These are phyloP conservation scores for Hanseniaspora jakobsenii DNA, from an alignment of 805 yeast genomes.

Conservation along the genomic window DNA sequence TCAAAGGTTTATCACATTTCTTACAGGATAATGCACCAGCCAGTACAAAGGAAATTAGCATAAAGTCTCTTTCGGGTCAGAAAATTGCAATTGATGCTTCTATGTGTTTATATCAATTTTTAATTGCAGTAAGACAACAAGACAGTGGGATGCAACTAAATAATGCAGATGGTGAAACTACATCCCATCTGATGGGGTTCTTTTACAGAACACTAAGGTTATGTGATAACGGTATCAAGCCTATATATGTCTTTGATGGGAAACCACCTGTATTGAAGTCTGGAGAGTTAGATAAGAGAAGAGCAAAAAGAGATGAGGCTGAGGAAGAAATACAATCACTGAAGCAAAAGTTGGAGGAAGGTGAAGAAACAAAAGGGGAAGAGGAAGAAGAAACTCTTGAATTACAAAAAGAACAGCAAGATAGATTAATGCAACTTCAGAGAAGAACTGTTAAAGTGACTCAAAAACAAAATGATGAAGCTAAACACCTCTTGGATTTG, in stretches of 20 bases:
- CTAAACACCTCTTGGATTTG: conserved; percentile 59
- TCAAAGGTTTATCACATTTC: conserved; percentile 71
- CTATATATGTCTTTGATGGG: conserved; percentile 94
- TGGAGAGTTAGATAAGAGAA: conserved; percentile 81
- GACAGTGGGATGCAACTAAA: conserved; percentile 84
- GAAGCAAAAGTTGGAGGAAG: conserved; percentile 44
- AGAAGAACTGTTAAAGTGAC: conserved; percentile 84
- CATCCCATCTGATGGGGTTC: conserved; percentile 91
- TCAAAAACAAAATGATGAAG: conserved; percentile 85
- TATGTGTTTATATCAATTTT: conserved; percentile 90
- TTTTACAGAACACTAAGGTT: conserved; percentile 84
- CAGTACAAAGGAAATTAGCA: conserved; percentile 64
- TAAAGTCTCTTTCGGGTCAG: conserved; percentile 79
- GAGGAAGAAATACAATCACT: conserved; percentile 58
- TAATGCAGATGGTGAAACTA: conserved; percentile 81
- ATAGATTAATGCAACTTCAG: conserved; percentile 59
- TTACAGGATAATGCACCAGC: conserved; percentile 81
- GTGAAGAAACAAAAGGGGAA: conserved; percentile 32
- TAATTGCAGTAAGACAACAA: conserved; percentile 91
- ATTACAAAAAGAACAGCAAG: conserved; percentile 8
- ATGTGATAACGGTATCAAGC: conserved; percentile 89
- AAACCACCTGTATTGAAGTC: conserved; percentile 91
- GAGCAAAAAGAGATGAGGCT: conserved; percentile 72
- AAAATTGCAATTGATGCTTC: conserved; percentile 96
- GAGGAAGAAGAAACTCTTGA: conserved; percentile 9